Percentiles rank a stretch among this genome's conserved stretches.
Evolutionary conservation across 2,329 filamentous ascomycete species (phyloP).

Genomic region (Colletotrichum theobromicola): DNA sequence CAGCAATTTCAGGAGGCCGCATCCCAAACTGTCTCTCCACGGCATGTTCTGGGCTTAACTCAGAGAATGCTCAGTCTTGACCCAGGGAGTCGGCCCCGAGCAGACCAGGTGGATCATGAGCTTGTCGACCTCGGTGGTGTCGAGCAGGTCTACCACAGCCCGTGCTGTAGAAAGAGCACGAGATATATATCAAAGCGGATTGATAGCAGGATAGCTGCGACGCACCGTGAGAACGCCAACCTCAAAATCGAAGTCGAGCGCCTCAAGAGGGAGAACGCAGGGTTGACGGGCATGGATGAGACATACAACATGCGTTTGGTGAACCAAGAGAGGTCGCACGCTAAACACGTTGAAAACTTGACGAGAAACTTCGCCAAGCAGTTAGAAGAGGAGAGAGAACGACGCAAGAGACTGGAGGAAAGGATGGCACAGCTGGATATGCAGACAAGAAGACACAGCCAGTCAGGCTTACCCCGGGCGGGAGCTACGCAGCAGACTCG

Average conservation of each 20-base stretch:
- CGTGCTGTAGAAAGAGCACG: slow-evolving; percentile 44
- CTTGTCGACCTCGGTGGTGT: slow-evolving; percentile 51
- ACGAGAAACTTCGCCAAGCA: slow-evolving; percentile 37
- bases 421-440: slow-evolving; percentile 26
- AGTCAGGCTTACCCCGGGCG: slow-evolving; percentile 13
- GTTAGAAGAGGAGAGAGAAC: slow-evolving; percentile 39
- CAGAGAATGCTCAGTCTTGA: slow-evolving; percentile 38
- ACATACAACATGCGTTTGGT: slow-evolving; percentile 43
- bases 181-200: slow-evolving; percentile 41
- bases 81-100: slow-evolving; percentile 36
- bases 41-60: slow-evolving; percentile 43
- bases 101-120: slow-evolving; percentile 42
- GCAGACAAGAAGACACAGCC: neutral
- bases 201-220: slow-evolving; percentile 37
- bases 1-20: slow-evolving; percentile 40
- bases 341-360: slow-evolving; percentile 36
- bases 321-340: slow-evolving; percentile 38
- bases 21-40: slow-evolving; percentile 43
- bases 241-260: slow-evolving; percentile 37
- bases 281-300: slow-evolving; percentile 42
- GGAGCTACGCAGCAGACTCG: slow-evolving; percentile 3
- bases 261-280: slow-evolving; percentile 36
- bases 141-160: slow-evolving; percentile 51
- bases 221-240: slow-evolving; percentile 19
- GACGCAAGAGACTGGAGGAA: slow-evolving; percentile 33